These are phyloP conservation scores for Paramecium pentaurelia DNA, from an alignment of 73 alveolate genomes.

Conservation along the genomic window DNA sequence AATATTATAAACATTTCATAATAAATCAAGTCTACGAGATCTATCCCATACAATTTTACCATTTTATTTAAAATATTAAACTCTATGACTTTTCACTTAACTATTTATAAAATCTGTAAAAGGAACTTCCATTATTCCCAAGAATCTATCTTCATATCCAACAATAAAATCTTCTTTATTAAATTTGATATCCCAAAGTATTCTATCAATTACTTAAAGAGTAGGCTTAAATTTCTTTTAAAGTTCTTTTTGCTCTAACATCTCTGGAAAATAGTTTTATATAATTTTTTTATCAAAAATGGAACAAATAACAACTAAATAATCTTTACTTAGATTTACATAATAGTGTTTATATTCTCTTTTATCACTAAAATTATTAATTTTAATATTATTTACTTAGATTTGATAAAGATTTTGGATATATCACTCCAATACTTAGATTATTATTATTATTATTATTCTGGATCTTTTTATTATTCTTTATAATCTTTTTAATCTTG, in stretches of 20 bases:
- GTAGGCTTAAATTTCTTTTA: slow-evolving; percentile 10
- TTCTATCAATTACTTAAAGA: not conserved
- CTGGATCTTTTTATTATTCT: not conserved
- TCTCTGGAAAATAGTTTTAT: not conserved
- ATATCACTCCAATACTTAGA: not conserved
- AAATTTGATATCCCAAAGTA: not conserved
- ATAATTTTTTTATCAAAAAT: not conserved
- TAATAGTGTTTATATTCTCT: slow-evolving; percentile 8
- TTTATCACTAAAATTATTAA: not conserved
- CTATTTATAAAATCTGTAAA: not conserved
- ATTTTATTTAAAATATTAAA: slow-evolving; percentile 6
- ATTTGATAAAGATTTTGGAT: not conserved
- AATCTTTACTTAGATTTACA: not conserved
- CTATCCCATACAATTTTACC: slow-evolving; percentile 28
- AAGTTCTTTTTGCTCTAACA: not conserved
- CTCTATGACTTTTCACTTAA: slow-evolving; percentile 18
- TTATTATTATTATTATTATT: not conserved
- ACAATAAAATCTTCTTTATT: not conserved
- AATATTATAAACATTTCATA: not conserved
- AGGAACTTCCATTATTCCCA: slow-evolving; percentile 22
- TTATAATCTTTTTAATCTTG: not conserved
- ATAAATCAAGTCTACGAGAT: not conserved
- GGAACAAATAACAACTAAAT: not conserved
- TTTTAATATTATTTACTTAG: not conserved
- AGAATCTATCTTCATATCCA: slow-evolving; percentile 31